A percentile compares a stretch with the other conserved stretches of the same genome.
phyloP scores from a whole-genome alignment of 805 yeast species.

The Teunomyces panamensis region DNA sequence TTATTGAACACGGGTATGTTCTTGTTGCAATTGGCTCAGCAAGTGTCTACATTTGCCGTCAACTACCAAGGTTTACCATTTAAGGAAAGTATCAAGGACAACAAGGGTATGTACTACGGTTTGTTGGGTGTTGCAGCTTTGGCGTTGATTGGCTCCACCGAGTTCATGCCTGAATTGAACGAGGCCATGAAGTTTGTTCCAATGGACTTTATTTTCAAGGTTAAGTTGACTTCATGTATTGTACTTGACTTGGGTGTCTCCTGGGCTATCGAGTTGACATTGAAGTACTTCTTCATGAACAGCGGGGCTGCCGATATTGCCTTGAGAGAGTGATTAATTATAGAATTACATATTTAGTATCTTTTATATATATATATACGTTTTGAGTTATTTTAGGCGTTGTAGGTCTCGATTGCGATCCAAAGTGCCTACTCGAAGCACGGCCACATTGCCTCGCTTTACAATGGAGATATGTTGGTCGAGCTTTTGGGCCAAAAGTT shows the following conservation, averaged over 20 bases:
- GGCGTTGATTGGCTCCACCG: slow-evolving; percentile 90
- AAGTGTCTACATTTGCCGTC: slow-evolving; percentile 95
- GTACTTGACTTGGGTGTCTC: slow-evolving; percentile 72
- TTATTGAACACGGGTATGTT: slow-evolving; percentile 94
- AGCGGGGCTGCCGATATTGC: slow-evolving; percentile 93
- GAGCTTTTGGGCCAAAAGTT: slow-evolving; percentile 18
- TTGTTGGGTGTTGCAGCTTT: slow-evolving; percentile 84
- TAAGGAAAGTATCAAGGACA: slow-evolving; percentile 84
- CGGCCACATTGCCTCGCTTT: slow-evolving; percentile 21
- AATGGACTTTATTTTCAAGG: slow-evolving; percentile 71
- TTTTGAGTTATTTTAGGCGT: slow-evolving; percentile 8
- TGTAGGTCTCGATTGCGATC: slow-evolving; percentile 27
- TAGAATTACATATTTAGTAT: not conserved
- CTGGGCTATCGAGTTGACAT: slow-evolving; percentile 72
- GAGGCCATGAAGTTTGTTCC: slow-evolving; percentile 90
- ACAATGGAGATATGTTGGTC: slow-evolving; percentile 18
- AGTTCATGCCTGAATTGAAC: slow-evolving; percentile 90
- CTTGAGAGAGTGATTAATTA: slow-evolving; percentile 24
- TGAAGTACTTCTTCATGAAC: slow-evolving; percentile 86
- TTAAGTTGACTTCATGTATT: slow-evolving; percentile 71
- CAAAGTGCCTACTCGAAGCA: slow-evolving; percentile 23
- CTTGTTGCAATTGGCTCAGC: slow-evolving; percentile 90
- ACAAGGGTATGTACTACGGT: slow-evolving; percentile 97
- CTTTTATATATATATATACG: not conserved
- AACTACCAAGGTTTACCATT: slow-evolving; percentile 97